Percentiles rank a stretch among this genome's conserved stretches.
Evolutionary conservation across 2,329 filamentous ascomycete species (phyloP).

Genomic region (Xylariaceae sp.): DNA sequence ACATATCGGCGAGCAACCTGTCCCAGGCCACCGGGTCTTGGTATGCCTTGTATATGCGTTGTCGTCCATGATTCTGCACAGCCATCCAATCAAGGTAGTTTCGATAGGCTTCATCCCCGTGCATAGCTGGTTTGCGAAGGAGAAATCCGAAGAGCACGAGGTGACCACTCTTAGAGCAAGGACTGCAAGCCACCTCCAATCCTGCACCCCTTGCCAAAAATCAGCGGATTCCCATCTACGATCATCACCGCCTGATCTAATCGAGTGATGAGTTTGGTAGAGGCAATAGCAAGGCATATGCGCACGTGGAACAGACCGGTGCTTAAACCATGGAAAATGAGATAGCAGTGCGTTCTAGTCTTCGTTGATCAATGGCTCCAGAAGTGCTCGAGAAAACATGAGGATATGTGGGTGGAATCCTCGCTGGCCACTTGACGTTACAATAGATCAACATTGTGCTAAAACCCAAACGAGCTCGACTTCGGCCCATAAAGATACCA

Average conservation of each 20-base stretch:
- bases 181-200: not conserved
- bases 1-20: slow-evolving; percentile 22
- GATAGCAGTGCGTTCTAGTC: not conserved
- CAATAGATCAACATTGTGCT: not conserved
- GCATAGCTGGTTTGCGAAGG: not conserved
- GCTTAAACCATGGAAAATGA: no score
- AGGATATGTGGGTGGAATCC: not conserved
- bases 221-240: not conserved
- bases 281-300: not conserved
- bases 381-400: not conserved
- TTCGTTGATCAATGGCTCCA: not conserved
- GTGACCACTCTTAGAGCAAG: not conserved
- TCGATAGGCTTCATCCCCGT: not conserved
- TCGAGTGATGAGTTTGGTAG: not conserved
- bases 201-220: not conserved
- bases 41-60: slow-evolving; percentile 18
- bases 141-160: not conserved
- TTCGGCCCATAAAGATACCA: no score
- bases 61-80: slow-evolving; percentile 16
- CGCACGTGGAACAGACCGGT: not conserved
- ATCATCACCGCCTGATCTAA: not conserved
- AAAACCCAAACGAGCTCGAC: no score
- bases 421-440: not conserved
- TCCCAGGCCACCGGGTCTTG: slow-evolving; percentile 21
- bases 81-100: slow-evolving; percentile 15